Evolutionary conservation across 768 basidiomycete species (phyloP).

Genomic region (Rhodotorula paludigena): DNA sequence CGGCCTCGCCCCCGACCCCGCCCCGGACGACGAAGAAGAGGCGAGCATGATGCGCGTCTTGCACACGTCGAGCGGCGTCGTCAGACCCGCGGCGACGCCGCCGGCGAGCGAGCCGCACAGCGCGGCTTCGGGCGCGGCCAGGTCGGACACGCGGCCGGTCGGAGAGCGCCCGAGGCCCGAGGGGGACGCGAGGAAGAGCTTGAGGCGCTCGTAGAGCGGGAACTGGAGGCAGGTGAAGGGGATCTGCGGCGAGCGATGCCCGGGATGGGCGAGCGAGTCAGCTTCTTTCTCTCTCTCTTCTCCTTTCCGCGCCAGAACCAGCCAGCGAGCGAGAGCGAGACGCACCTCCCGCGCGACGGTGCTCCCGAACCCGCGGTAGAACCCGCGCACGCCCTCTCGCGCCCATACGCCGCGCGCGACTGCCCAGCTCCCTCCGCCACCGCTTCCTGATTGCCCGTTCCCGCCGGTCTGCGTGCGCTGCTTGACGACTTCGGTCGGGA

Average conservation of each 20-base stretch:
- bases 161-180: slow-evolving; percentile 51
- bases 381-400: slow-evolving; percentile 66
- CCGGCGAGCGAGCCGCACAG: slow-evolving; percentile 87
- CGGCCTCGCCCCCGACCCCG: too few species aligned
- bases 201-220: slow-evolving; percentile 86
- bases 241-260: slow-evolving; percentile 56
- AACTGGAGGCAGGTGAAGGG: slow-evolving; percentile 96
- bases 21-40: not conserved
- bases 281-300: too few species aligned
- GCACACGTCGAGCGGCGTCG: slow-evolving; percentile 91
- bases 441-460: not conserved
- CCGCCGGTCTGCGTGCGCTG: slow-evolving; percentile 77
- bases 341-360: slow-evolving; percentile 67
- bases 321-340: slow-evolving; percentile 23
- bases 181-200: slow-evolving; percentile 57
- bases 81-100: slow-evolving; percentile 77
- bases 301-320: too few species aligned
- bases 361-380: slow-evolving; percentile 80
- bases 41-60: slow-evolving; percentile 95
- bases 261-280: not conserved
- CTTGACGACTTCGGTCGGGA: slow-evolving; percentile 95
- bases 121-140: slow-evolving; percentile 54
- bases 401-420: slow-evolving; percentile 44
- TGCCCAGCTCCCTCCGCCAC: not conserved
- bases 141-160: slow-evolving; percentile 51